A percentile compares a stretch with the other conserved stretches of the same genome.
These are phyloP conservation scores for Nigrospora sphaerica DNA, from an alignment of 2,329 filamentous ascomycete genomes.

Conservation along the genomic window DNA sequence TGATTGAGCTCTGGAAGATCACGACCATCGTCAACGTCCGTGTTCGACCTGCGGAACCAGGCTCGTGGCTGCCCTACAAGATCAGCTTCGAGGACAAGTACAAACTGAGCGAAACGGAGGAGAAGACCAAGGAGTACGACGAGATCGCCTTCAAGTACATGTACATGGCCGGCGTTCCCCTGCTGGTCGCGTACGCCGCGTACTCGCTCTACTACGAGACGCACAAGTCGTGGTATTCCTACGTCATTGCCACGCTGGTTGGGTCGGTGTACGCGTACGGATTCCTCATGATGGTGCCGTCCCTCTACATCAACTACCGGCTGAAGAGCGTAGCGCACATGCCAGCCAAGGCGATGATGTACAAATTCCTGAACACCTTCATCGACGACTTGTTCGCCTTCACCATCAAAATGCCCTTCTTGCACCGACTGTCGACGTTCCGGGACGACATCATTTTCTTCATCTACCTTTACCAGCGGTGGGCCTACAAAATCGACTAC, in stretches of 20 bases:
- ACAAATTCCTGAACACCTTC: slow-evolving; percentile 98
- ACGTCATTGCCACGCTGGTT: slow-evolving; percentile 88
- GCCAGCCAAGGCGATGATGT: slow-evolving; percentile 93
- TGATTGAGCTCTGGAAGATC: slow-evolving; percentile 80
- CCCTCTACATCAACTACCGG: slow-evolving; percentile 97
- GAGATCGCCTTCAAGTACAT: slow-evolving; percentile 97
- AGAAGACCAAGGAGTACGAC: slow-evolving; percentile 98
- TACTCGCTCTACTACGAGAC: slow-evolving; percentile 90
- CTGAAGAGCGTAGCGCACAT: slow-evolving; percentile 94
- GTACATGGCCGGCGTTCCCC: slow-evolving; percentile 83
- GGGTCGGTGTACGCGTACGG: slow-evolving; percentile 96
- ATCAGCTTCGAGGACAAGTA: slow-evolving; percentile 94
- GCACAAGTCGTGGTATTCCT: slow-evolving; percentile 98
- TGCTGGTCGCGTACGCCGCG: slow-evolving; percentile 79
- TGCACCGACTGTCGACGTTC: slow-evolving; percentile 87
- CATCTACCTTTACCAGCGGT: slow-evolving; percentile 91
- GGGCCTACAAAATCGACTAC: slow-evolving; percentile 87
- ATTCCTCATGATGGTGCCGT: slow-evolving; percentile 98
- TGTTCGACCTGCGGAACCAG: slow-evolving; percentile 60
- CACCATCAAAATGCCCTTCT: slow-evolving; percentile 96
- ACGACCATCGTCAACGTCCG: slow-evolving; percentile 91
- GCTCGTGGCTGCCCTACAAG: slow-evolving; percentile 69
- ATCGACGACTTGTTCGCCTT: slow-evolving; percentile 98
- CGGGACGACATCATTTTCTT: slow-evolving; percentile 98
- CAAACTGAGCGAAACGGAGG: slow-evolving; percentile 86